Evolutionary conservation across 2,329 filamentous ascomycete species (phyloP).

Genomic region (Monosporascus sp.): DNA sequence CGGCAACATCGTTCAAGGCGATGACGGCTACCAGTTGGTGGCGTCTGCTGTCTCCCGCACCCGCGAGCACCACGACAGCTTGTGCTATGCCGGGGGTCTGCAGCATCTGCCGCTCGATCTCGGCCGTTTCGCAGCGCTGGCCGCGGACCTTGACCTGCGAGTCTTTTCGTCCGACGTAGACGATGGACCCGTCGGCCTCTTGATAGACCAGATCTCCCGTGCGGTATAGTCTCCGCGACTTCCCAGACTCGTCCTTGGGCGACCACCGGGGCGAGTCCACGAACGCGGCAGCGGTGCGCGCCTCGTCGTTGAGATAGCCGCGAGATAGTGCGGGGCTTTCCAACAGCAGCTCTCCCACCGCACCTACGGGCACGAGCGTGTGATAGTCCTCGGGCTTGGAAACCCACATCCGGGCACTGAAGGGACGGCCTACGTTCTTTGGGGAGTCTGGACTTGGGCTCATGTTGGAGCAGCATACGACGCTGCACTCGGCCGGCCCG

Average conservation of each 20-base stretch:
- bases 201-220: slow-evolving; percentile 34
- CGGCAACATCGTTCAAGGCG: background rate
- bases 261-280: background rate
- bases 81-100: background rate
- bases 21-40: background rate
- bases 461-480: background rate
- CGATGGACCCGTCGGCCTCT: slow-evolving; percentile 24
- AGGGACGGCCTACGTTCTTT: background rate
- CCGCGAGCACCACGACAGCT: background rate
- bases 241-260: background rate
- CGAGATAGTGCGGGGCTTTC: background rate
- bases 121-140: slow-evolving; percentile 37
- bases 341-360: background rate
- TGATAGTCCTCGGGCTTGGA: background rate
- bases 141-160: slow-evolving; percentile 48
- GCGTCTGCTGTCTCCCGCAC: background rate
- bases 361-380: background rate
- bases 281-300: background rate
- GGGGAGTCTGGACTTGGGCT: background rate
- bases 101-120: slow-evolving; percentile 1
- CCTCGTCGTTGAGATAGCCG: background rate
- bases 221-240: slow-evolving; percentile 27
- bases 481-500: background rate
- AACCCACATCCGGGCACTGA: background rate
- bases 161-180: slow-evolving; percentile 41